A percentile compares a stretch with the other conserved stretches of the same genome.
These are phyloP conservation scores for Dryas octopetala DNA, from an alignment of 306 rosid species.

Conservation along the genomic window DNA sequence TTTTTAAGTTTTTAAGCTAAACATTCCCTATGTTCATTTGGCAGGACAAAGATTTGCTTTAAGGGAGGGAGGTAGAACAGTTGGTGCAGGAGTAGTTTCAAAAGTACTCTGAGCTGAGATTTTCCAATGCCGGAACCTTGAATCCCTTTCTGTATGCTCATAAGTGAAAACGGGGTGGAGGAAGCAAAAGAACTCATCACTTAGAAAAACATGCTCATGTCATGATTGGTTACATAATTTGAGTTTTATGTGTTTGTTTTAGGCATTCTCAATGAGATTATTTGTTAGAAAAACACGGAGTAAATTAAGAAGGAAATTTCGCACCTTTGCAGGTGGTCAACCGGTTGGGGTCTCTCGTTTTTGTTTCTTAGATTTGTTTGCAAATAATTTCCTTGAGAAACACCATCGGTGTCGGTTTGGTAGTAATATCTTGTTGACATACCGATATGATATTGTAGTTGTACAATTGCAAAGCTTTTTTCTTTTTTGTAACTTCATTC, in stretches of 20 bases:
- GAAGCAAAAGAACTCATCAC: constrained; percentile 26
- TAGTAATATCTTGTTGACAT: too few species aligned
- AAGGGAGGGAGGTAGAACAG: constrained; percentile 99
- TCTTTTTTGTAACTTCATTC: too few species aligned
- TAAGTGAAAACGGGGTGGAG: constrained; percentile 9
- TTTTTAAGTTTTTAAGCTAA: background rate
- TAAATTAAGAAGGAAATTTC: constrained; percentile 26
- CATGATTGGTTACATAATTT: constrained; percentile 34
- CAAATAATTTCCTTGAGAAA: too few species aligned
- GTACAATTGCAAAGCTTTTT: too few species aligned
- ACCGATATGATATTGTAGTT: too few species aligned
- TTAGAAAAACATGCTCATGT: constrained; percentile 35
- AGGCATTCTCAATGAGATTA: constrained; percentile 9
- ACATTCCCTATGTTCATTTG: constrained; percentile 1
- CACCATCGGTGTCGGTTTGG: too few species aligned
- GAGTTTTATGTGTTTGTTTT: constrained; percentile 21
- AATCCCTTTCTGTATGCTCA: constrained; percentile 4
- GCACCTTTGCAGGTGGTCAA: background rate
- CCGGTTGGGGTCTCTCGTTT: too few species aligned
- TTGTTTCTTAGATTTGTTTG: too few species aligned
- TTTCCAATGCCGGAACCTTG: background rate
- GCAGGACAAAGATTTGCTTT: constrained; percentile 99
- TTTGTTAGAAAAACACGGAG: constrained; percentile 30
- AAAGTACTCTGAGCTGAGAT: constrained; percentile 68
- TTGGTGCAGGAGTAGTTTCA: constrained; percentile 98